phyloP scores from a whole-genome alignment of 2,329 filamentous ascomycete genomes.

The Lecanosticta acicola region DNA sequence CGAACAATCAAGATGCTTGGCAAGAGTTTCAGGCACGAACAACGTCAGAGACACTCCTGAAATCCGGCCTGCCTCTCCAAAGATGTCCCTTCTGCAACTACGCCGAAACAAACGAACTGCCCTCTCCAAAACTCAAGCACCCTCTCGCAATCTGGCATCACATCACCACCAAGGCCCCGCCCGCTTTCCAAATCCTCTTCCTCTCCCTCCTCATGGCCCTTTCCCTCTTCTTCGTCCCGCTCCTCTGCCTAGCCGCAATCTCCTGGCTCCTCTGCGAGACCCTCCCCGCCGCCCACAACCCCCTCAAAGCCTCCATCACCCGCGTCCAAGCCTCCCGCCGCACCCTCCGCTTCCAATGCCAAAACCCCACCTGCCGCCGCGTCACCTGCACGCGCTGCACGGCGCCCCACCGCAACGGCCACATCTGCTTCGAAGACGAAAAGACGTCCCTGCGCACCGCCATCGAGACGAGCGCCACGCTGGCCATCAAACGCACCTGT shows the following conservation, averaged over 20 bases:
- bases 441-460: slow-evolving; percentile 77
- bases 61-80: slow-evolving; percentile 68
- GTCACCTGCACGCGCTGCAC: slow-evolving; percentile 75
- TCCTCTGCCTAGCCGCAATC: slow-evolving; percentile 48
- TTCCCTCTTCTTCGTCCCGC: slow-evolving; percentile 39
- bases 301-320: slow-evolving; percentile 41
- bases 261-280: slow-evolving; percentile 13
- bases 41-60: slow-evolving; percentile 67
- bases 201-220: slow-evolving; percentile 26
- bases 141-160: slow-evolving; percentile 21
- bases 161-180: slow-evolving; percentile 27
- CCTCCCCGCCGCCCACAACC: slow-evolving; percentile 9
- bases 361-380: slow-evolving; percentile 60
- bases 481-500: slow-evolving; percentile 91
- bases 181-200: slow-evolving; percentile 46
- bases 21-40: slow-evolving; percentile 72
- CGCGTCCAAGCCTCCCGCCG: slow-evolving; percentile 66
- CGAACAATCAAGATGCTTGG: slow-evolving; percentile 65
- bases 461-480: slow-evolving; percentile 87
- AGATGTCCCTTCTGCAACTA: slow-evolving; percentile 89
- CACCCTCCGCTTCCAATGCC: slow-evolving; percentile 73
- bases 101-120: slow-evolving; percentile 67
- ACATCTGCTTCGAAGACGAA: slow-evolving; percentile 82
- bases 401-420: slow-evolving; percentile 80
- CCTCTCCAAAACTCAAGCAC: slow-evolving; percentile 17